A percentile compares a stretch with the other conserved stretches of the same genome.
Conservation (phyloP, 2,329 filamentous ascomycete genomes). For the Setomelanomma holmii region DNA sequence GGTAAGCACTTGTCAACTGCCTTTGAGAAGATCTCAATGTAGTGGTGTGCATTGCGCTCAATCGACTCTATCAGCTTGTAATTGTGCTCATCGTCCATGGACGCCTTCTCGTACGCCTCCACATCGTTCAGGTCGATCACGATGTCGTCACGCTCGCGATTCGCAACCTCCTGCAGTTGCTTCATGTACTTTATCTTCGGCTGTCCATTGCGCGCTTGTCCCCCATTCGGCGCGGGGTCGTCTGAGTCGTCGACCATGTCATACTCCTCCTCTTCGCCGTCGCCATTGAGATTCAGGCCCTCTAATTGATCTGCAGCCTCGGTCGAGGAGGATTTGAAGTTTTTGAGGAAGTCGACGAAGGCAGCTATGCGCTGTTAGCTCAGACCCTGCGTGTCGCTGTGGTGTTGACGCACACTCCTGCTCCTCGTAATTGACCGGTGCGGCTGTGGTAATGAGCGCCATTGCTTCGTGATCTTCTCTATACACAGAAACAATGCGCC, state of each 20-base stretch:
- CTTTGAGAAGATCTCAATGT: conserved; percentile 87
- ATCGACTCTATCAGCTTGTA: conserved; percentile 82
- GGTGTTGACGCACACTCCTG: conserved; percentile 72
- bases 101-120: conserved; percentile 75
- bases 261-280: conserved; percentile 87
- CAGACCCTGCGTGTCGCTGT: conserved; percentile 13
- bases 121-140: conserved; percentile 90
- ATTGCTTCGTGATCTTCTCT: conserved; percentile 59
- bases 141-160: conserved; percentile 78
- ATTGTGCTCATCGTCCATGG: conserved; percentile 64
- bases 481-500: conserved; percentile 13
- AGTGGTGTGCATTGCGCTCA: conserved; percentile 91
- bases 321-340: conserved; percentile 82
- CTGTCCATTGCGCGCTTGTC: conserved; percentile 43
- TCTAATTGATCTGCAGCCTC: conserved; percentile 82
- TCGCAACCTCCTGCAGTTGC: conserved; percentile 83
- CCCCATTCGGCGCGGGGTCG: conserved; percentile 59
- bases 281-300: conserved; percentile 84
- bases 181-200: conserved; percentile 88
- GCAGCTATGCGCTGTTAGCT: conserved; percentile 64
- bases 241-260: conserved; percentile 89
- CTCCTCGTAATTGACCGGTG: conserved; percentile 83
- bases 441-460: conserved; percentile 82
- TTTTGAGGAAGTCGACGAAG: conserved; percentile 85
- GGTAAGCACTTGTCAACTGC: conserved; percentile 91